Conservation (phyloP, 495 filamentous ascomycete genomes). For the Pseudevernia furfuracea region DNA sequence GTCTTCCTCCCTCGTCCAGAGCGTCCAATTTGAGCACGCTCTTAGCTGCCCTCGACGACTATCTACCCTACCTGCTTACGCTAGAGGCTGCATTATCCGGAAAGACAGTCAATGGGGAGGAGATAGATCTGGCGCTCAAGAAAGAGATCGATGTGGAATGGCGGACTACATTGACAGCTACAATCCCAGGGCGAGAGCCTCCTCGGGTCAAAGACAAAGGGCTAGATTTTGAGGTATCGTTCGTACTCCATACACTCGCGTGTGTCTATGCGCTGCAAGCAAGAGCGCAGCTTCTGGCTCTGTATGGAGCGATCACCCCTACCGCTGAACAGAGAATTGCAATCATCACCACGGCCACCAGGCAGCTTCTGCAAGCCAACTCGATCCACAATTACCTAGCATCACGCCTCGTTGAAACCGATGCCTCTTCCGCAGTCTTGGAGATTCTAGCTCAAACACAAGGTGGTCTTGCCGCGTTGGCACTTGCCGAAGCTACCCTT, state of each 20-base stretch:
- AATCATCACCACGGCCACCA: slow-evolving; percentile 68
- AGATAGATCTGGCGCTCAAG: slow-evolving; percentile 56
- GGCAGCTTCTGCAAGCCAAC: slow-evolving; percentile 67
- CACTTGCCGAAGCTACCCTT: slow-evolving; percentile 80
- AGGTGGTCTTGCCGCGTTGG: slow-evolving; percentile 63
- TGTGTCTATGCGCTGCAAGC: slow-evolving; percentile 65
- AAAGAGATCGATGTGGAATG: slow-evolving; percentile 62
- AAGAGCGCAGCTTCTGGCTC: slow-evolving; percentile 45
- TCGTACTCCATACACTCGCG: slow-evolving; percentile 66
- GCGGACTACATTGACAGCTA: slow-evolving; percentile 67
- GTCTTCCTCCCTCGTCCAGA: slow-evolving; percentile 59
- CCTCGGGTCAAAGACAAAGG: slow-evolving; percentile 60
- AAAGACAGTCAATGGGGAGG: slow-evolving; percentile 42
- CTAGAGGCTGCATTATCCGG: slow-evolving; percentile 61
- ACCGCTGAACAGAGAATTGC: slow-evolving; percentile 56
- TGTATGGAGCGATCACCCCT: slow-evolving; percentile 54
- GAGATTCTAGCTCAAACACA: slow-evolving; percentile 62
- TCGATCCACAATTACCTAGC: slow-evolving; percentile 67
- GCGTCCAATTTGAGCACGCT: slow-evolving; percentile 57
- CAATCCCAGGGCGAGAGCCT: slow-evolving; percentile 49
- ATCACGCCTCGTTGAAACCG: slow-evolving; percentile 11
- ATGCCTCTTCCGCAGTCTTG: slow-evolving; percentile 22
- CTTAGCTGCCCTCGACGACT: slow-evolving; percentile 59
- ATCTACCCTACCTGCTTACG: slow-evolving; percentile 71
- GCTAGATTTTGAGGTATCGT: slow-evolving; percentile 76